Conservation (phyloP, 2,329 filamentous ascomycete species). For the Sarocladium oryzae region DNA sequence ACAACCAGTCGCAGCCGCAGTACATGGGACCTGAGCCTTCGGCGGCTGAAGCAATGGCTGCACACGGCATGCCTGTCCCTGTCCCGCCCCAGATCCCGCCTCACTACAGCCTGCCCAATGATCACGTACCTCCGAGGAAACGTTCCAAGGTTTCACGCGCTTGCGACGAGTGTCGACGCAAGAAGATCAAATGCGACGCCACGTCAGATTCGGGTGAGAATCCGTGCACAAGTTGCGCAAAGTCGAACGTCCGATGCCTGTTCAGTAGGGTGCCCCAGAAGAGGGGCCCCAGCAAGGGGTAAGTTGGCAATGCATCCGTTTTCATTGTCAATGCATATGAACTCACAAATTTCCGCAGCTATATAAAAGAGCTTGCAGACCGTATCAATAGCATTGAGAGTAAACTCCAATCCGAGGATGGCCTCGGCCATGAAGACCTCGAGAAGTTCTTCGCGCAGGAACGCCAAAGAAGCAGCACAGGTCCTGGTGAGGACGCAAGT, state of each 20-base stretch:
- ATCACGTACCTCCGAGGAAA: conserved; percentile 63
- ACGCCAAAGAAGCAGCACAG: conserved; percentile 13
- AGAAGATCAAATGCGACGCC: conserved; percentile 87
- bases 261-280: conserved; percentile 88
- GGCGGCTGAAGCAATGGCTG: conserved; percentile 28
- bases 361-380: conserved; percentile 88
- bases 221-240: conserved; percentile 75
- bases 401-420: conserved; percentile 55
- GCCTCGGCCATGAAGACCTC: conserved; percentile 37
- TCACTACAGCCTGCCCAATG: conserved; percentile 36
- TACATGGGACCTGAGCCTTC: conserved; percentile 31
- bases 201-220: conserved; percentile 65
- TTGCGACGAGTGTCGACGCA: conserved; percentile 82
- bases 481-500: conserved; percentile 20
- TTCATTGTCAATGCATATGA: background rate
- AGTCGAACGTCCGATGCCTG: conserved; percentile 68
- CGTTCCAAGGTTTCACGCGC: conserved; percentile 81
- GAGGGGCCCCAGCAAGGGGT: conserved; percentile 83
- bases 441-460: conserved; percentile 33
- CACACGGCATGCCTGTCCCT: conserved; percentile 28
- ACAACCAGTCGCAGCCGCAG: conserved; percentile 18
- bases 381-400: conserved; percentile 76
- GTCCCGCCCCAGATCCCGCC: conserved; percentile 30
- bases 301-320: conserved; percentile 16
- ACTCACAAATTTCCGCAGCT: conserved; percentile 40